phyloP scores from a whole-genome alignment of 2,329 filamentous ascomycete genomes.

The Fusarium albidum region DNA sequence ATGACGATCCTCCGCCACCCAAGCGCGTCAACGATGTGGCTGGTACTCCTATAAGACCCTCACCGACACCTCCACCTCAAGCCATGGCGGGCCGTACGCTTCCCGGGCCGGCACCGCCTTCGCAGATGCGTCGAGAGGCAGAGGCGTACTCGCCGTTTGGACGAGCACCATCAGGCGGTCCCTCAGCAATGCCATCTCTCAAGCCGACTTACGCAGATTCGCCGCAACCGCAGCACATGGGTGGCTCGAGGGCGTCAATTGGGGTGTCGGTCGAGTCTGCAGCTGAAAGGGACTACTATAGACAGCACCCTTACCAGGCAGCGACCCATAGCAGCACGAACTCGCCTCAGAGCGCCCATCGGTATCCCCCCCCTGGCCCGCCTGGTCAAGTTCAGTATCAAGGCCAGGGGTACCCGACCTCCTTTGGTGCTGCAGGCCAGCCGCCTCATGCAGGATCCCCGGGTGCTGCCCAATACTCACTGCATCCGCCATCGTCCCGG shows the following conservation, averaged over 20 bases:
- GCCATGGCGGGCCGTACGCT: constrained; percentile 50
- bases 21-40: constrained; percentile 62
- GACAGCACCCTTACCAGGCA: constrained; percentile 47
- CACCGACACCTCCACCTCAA: constrained; percentile 60
- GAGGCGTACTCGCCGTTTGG: constrained; percentile 59
- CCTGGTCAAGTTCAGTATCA: constrained; percentile 52
- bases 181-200: constrained; percentile 61
- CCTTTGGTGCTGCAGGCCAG: constrained; percentile 49
- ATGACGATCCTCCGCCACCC: constrained; percentile 64
- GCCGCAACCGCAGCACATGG: constrained; percentile 58
- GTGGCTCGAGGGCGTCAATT: constrained; percentile 54
- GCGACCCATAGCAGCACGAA: constrained; percentile 49
- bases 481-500: constrained; percentile 55
- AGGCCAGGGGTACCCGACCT: constrained; percentile 54
- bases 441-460: constrained; percentile 57
- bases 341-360: constrained; percentile 57
- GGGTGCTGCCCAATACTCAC: constrained; percentile 63
- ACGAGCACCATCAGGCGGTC: constrained; percentile 44
- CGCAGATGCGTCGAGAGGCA: constrained; percentile 58
- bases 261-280: constrained; percentile 47
- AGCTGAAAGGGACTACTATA: constrained; percentile 59
- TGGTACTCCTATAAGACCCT: constrained; percentile 49
- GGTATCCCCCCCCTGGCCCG: constrained; percentile 54
- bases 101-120: constrained; percentile 49
- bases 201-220: constrained; percentile 63